Percentiles rank a stretch among this genome's conserved stretches.
These are phyloP conservation scores for Solanum etuberosum DNA, from an alignment of 257 asterid species.

Conservation along the genomic window DNA sequence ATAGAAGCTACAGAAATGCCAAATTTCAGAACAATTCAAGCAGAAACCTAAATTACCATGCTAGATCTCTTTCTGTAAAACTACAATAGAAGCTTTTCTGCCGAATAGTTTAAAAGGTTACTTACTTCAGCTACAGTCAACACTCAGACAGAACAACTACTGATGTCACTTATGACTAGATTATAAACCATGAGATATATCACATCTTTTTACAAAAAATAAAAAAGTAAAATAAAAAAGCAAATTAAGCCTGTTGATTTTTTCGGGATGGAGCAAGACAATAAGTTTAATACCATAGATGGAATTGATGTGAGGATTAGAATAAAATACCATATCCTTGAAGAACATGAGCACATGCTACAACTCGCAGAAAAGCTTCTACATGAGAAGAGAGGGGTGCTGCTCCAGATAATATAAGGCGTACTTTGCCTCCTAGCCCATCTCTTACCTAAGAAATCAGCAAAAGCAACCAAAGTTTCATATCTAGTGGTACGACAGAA, in stretches of 20 bases:
- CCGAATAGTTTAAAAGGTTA: not conserved
- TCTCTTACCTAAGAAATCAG: conserved; percentile 52
- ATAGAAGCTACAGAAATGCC: not conserved
- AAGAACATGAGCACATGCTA: conserved; percentile 71
- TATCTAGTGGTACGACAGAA: not conserved
- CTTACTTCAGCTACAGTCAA: not conserved
- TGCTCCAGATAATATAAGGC: conserved; percentile 92
- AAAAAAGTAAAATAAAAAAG: not conserved
- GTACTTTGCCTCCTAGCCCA: conserved; percentile 87
- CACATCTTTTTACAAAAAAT: not conserved
- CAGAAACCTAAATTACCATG: not conserved
- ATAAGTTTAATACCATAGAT: not conserved
- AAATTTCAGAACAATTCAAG: not conserved
- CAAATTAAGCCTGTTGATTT: not conserved
- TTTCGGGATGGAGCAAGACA: not conserved
- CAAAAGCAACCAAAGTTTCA: not conserved
- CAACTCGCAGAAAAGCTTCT: conserved; percentile 82
- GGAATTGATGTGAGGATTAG: not conserved
- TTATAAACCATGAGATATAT: not conserved
- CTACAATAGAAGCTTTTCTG: not conserved
- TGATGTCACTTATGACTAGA: not conserved
- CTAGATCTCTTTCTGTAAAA: not conserved
- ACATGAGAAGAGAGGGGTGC: conserved; percentile 97
- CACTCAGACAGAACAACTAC: not conserved
- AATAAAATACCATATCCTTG: conserved; percentile 87